These are phyloP conservation scores for Bimuria novae-zelandiae DNA, from an alignment of 2,329 filamentous ascomycete genomes.

Conservation along the genomic window DNA sequence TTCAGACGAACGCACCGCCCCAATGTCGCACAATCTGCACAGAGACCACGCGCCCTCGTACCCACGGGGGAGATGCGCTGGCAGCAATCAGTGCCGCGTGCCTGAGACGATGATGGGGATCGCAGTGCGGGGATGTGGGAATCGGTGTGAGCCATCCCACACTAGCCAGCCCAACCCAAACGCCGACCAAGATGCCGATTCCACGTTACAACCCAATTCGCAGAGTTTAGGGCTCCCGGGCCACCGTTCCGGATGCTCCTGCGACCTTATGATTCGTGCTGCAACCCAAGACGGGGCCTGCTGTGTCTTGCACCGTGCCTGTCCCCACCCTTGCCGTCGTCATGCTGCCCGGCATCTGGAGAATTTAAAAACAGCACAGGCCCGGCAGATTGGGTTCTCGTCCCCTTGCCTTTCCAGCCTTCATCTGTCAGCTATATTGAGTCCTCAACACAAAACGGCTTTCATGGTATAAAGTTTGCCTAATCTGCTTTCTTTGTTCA, in stretches of 20 bases:
- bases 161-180: slow-evolving; percentile 34
- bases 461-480: slow-evolving; percentile 17
- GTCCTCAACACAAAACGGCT: slow-evolving; percentile 33
- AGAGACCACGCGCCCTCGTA: slow-evolving; percentile 1
- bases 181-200: slow-evolving; percentile 29
- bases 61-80: slow-evolving; percentile 18
- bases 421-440: slow-evolving; percentile 25
- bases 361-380: slow-evolving; percentile 30
- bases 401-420: slow-evolving; percentile 30
- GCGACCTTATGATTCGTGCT: slow-evolving; percentile 28
- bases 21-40: background rate
- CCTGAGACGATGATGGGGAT: slow-evolving; percentile 34
- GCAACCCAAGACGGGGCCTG: too few species aligned
- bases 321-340: slow-evolving; percentile 44
- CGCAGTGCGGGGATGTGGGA: slow-evolving; percentile 37
- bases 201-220: slow-evolving; percentile 20
- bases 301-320: slow-evolving; percentile 32
- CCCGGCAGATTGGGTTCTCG: slow-evolving; percentile 24
- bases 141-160: slow-evolving; percentile 39
- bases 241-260: slow-evolving; percentile 20
- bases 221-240: slow-evolving; percentile 18
- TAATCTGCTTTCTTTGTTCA: slow-evolving; percentile 15
- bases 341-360: slow-evolving; percentile 36
- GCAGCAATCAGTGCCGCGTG: slow-evolving; percentile 26
- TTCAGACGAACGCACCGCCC: background rate